These are phyloP conservation scores for Clonostachys rosea DNA, from an alignment of 2,329 filamentous ascomycete species.

Conservation along the genomic window DNA sequence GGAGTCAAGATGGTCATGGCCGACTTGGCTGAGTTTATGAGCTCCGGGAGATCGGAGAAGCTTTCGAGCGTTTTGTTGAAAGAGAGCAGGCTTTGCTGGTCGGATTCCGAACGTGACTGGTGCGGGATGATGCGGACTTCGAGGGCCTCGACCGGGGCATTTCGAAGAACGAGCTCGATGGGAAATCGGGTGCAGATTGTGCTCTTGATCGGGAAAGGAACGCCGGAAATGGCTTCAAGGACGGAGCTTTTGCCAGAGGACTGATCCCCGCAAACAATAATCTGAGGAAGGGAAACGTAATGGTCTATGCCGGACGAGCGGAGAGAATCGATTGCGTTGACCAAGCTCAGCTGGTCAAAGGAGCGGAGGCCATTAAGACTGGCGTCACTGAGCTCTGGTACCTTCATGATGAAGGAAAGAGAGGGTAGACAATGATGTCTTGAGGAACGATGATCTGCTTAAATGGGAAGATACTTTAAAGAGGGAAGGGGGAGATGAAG, in stretches of 20 bases:
- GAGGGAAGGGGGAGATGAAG: no score
- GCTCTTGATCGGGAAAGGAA: conserved; percentile 54
- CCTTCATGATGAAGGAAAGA: no score
- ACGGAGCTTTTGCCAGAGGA: conserved; percentile 59
- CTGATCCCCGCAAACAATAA: conserved; percentile 34
- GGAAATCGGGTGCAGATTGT: conserved; percentile 59
- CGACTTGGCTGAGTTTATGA: conserved; percentile 32
- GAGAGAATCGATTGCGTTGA: conserved; percentile 32
- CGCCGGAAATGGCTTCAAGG: conserved; percentile 57
- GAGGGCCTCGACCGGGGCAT: conserved; percentile 29
- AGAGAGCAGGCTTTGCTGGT: conserved; percentile 9
- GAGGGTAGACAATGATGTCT: no score
- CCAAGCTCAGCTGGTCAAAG: conserved; percentile 24
- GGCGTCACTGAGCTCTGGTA: no score
- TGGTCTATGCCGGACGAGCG: conserved; percentile 27
- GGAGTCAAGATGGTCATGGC: conserved; percentile 41
- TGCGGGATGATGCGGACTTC: conserved; percentile 22
- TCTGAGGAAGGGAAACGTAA: conserved; percentile 35
- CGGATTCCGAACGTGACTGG: conserved; percentile 15
- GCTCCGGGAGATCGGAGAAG: conserved; percentile 24
- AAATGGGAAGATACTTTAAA: no score
- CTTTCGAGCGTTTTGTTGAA: conserved; percentile 14
- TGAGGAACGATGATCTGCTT: no score
- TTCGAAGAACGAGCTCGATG: conserved; percentile 56
- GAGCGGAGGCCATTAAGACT: not conserved